Evolutionary conservation across 345 rosid genomes (phyloP).

Genomic region (Rhodamnia rubescens): DNA sequence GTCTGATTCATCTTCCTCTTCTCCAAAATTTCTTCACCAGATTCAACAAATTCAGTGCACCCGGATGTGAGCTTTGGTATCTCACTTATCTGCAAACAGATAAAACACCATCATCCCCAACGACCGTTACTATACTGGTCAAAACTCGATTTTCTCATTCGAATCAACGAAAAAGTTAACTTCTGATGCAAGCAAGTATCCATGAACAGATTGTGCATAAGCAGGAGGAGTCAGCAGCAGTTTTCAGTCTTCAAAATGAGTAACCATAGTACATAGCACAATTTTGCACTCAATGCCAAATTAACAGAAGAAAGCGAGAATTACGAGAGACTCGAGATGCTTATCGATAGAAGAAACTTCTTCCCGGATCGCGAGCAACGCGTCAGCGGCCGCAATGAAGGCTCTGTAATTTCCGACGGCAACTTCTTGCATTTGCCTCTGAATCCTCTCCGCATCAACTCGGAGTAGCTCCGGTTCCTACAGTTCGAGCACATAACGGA

Average conservation of each 20-base stretch:
- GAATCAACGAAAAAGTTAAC: not conserved
- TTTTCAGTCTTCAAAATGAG: not conserved
- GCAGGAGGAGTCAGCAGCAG: not conserved
- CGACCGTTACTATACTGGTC: not conserved
- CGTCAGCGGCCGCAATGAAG: conserved; percentile 89
- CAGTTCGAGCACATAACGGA: not conserved
- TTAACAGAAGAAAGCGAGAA: not conserved
- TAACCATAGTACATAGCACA: not conserved
- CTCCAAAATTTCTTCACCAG: conserved; percentile 82
- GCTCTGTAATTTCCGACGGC: conserved; percentile 93
- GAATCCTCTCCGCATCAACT: conserved; percentile 89
- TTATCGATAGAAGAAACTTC: conserved; percentile 82
- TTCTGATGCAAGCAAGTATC: not conserved
- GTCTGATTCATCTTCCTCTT: conserved; percentile 93
- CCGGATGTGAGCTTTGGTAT: conserved; percentile 76
- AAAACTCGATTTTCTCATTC: not conserved
- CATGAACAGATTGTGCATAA: not conserved
- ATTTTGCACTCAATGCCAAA: not conserved
- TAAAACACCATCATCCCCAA: not conserved
- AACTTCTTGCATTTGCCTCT: conserved; percentile 97
- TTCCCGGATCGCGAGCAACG: conserved; percentile 70
- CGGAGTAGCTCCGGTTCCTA: conserved; percentile 96
- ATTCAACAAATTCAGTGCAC: conserved; percentile 80
- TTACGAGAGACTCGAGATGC: conserved; percentile 83
- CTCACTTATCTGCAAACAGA: conserved; percentile 50